These are phyloP conservation scores for Fusarium nanum DNA, from an alignment of 2,329 filamentous ascomycete species.

Conservation along the genomic window DNA sequence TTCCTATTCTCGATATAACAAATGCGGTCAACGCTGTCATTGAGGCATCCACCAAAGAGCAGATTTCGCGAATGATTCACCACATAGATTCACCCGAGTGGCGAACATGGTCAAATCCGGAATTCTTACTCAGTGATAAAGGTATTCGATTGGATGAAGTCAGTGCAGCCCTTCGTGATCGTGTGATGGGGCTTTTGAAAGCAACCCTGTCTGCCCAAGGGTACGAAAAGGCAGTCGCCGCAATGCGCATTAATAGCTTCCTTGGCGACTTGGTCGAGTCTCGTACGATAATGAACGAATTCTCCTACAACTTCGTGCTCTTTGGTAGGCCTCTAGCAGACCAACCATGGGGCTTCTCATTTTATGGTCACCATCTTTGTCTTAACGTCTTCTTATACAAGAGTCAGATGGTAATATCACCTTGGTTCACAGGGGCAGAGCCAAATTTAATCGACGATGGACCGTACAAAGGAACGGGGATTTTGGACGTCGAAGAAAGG, in stretches of 20 bases:
- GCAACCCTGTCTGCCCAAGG: slow-evolving; percentile 74
- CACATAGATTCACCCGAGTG: slow-evolving; percentile 78
- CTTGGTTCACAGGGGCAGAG: slow-evolving; percentile 84
- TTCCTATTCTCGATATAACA: background rate
- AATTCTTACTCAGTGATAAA: slow-evolving; percentile 76
- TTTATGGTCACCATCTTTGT: slow-evolving; percentile 84
- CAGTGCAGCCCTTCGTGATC: slow-evolving; percentile 54
- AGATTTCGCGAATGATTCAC: slow-evolving; percentile 51
- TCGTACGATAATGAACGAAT: slow-evolving; percentile 75
- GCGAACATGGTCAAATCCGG: slow-evolving; percentile 78
- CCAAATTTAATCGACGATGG: slow-evolving; percentile 79
- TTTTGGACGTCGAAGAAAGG: slow-evolving; percentile 72
- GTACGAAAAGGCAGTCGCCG: slow-evolving; percentile 75
- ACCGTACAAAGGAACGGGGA: slow-evolving; percentile 70
- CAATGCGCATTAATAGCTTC: slow-evolving; percentile 81
- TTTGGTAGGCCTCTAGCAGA: slow-evolving; percentile 71
- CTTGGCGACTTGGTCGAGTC: slow-evolving; percentile 74
- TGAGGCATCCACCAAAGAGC: background rate
- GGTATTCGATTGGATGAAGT: slow-evolving; percentile 76
- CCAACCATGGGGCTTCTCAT: slow-evolving; percentile 75
- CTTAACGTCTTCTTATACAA: slow-evolving; percentile 75
- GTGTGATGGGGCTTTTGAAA: slow-evolving; percentile 67
- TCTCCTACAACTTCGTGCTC: slow-evolving; percentile 80
- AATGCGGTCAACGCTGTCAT: background rate
- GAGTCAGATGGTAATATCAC: slow-evolving; percentile 74